Percentiles rank a stretch among this genome's conserved stretches.
phyloP scores from a whole-genome alignment of 2,329 filamentous ascomycete genomes.

The Leptographium radiaticola region DNA sequence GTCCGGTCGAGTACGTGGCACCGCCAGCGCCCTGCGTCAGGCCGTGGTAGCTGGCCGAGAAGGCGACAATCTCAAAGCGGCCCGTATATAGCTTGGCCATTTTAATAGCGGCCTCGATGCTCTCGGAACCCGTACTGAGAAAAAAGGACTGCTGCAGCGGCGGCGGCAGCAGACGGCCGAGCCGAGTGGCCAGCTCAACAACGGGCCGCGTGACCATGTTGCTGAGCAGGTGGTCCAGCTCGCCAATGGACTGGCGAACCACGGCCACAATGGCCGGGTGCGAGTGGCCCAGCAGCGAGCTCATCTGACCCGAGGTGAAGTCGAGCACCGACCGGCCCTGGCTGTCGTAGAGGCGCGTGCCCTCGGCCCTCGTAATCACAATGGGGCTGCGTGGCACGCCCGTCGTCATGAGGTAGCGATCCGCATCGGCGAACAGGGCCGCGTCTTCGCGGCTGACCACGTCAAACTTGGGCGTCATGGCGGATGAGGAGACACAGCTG shows the following conservation, averaged over 20 bases:
- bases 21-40: conserved; percentile 38
- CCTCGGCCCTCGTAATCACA: conserved; percentile 30
- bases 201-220: conserved; percentile 44
- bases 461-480: too few relatives aligned
- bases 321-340: conserved; percentile 34
- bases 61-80: conserved; percentile 49
- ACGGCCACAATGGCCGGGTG: conserved; percentile 43
- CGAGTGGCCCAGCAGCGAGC: conserved; percentile 40
- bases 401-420: conserved; percentile 28
- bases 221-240: conserved; percentile 44
- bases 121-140: conserved; percentile 20
- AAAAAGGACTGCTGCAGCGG: conserved; percentile 42
- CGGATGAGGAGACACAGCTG: too few relatives aligned
- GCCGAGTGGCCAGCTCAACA: conserved; percentile 34
- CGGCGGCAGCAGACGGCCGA: conserved; percentile 31
- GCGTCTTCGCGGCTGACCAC: not conserved
- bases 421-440: conserved; percentile 21
- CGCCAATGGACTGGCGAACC: conserved; percentile 29
- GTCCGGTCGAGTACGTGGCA: conserved; percentile 40
- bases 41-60: conserved; percentile 47
- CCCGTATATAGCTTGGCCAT: conserved; percentile 50
- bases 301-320: conserved; percentile 49
- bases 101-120: conserved; percentile 19
- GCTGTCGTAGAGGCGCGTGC: conserved; percentile 31
- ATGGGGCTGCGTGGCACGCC: conserved; percentile 22